These are phyloP conservation scores for Waltiozyma sp. DNA, from an alignment of 1,139 yeast species.

Conservation along the genomic window DNA sequence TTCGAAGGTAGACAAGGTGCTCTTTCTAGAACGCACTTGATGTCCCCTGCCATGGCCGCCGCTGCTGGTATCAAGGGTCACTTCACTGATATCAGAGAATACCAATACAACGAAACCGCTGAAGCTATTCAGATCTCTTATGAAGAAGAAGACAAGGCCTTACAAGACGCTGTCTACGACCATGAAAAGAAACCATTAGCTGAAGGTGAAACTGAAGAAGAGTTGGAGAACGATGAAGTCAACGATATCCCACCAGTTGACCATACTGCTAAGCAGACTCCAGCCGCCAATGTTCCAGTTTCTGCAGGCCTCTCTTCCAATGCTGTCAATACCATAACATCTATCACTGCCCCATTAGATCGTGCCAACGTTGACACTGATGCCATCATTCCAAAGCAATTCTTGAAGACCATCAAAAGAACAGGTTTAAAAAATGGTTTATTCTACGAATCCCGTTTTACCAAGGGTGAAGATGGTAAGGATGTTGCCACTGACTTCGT, in stretches of 20 bases:
- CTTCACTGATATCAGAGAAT: constrained; percentile 82
- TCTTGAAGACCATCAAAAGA: constrained; percentile 92
- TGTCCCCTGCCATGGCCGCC: constrained; percentile 99
- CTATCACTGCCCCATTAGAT: constrained; percentile 88
- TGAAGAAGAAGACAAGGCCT: constrained; percentile 45
- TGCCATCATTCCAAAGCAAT: constrained; percentile 97
- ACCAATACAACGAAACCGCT: constrained; percentile 50
- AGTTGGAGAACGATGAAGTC: constrained; percentile 33
- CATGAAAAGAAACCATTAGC: constrained; percentile 52
- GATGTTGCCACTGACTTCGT: constrained; percentile 81
- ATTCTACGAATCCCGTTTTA: constrained; percentile 81
- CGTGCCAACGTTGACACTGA: constrained; percentile 96
- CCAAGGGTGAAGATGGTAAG: constrained; percentile 58
- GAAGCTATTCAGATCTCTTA: constrained; percentile 51
- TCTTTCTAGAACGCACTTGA: constrained; percentile 86
- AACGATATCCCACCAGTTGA: constrained; percentile 47
- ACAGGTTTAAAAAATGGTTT: constrained; percentile 85
- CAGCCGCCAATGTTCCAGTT: constrained; percentile 18
- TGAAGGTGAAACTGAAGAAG: constrained; percentile 25
- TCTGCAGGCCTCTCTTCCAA: constrained; percentile 51
- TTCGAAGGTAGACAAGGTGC: constrained; percentile 99
- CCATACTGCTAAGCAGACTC: constrained; percentile 26
- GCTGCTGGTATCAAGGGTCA: constrained; percentile 94
- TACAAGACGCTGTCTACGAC: constrained; percentile 59
- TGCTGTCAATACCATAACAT: constrained; percentile 62